Base-by-base conservation (phyloP, 176 grass and related monocot genomes). In the Stipa capillata region DNA sequence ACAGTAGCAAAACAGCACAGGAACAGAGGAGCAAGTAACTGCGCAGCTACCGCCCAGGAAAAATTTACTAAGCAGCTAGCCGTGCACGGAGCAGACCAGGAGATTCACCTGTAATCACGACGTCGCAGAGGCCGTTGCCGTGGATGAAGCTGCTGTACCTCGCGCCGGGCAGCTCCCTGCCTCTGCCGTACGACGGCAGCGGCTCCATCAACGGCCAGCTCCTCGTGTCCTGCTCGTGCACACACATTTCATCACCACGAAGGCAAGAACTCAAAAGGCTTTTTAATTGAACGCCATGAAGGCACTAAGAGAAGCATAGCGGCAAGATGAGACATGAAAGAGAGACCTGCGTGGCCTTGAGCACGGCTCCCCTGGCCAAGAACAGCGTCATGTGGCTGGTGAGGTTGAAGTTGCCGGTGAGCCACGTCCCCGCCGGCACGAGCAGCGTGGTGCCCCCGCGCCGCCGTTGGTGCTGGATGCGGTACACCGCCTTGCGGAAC, bases 371-470 rank as follows among this genome's bases (percentile, higher is more conserved):
- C 54, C 61, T 93, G 68, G 83, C 94, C 42, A 97, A 80, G 73
- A 86, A 93, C 1, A 97, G 80, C 40, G 94, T 97, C 90, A 97
- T 97, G 65, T 97, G 90, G 88, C 94, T 93, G 74, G 88, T 97
- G 73, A 97, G 89, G 53, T 97, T 93, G 83, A 97, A 97, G 83
- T 83, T 89, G 33, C 90, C 94, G 53, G 94, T 91, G 83, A 97
- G 85, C 94, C 94, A 97, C 24, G 90, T 67, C 28, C 90, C 90
- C 3, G 94, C 57, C 1, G 90, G 90, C 0, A 97, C 88, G 25
- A 70, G 74, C 74, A 97, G 82, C 82, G 52, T 62, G 7, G 90
- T 93, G 20, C 93, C 90, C 24, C 88, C 86, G 43, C 77, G 70
- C 68, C 47, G 85, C 68, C 94, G 83, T 67, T 69, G 69, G 73